Conservation (phyloP, 208 protist genomes). For the Acanthamoeba castellanii region DNA sequence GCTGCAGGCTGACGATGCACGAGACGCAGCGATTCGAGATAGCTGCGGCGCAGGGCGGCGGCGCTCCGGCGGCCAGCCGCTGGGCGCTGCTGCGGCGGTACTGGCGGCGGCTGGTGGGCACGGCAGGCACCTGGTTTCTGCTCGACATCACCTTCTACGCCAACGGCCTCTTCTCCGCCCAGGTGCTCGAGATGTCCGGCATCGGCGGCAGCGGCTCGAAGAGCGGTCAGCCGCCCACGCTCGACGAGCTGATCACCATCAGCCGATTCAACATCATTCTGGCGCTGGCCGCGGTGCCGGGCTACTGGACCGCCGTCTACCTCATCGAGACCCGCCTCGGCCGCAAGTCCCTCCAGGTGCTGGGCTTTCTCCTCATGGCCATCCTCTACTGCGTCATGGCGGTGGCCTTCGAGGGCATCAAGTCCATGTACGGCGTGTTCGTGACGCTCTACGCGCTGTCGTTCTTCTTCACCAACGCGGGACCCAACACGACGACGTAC, state of each 20-base stretch:
- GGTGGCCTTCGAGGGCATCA: slow-evolving; percentile 79
- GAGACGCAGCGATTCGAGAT: slow-evolving; percentile 9
- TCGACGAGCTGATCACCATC: background rate
- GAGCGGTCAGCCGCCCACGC: slow-evolving; percentile 25
- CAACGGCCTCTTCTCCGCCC: slow-evolving; percentile 74
- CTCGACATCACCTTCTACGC: slow-evolving; percentile 90
- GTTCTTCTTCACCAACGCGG: slow-evolving; percentile 89
- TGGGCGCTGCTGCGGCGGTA: slow-evolving; percentile 6
- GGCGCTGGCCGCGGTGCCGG: slow-evolving; percentile 63
- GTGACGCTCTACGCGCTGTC: slow-evolving; percentile 87
- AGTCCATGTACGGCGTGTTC: slow-evolving; percentile 72
- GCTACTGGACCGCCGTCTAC: slow-evolving; percentile 82
- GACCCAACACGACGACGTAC: slow-evolving; percentile 90
- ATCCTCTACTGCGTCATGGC: slow-evolving; percentile 77
- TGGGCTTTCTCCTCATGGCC: slow-evolving; percentile 80
- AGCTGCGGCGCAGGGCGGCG: background rate
- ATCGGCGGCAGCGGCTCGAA: slow-evolving; percentile 47
- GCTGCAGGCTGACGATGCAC: slow-evolving; percentile 16
- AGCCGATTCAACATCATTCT: background rate
- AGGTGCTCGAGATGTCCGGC: background rate
- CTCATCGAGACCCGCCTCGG: slow-evolving; percentile 82
- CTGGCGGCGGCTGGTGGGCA: slow-evolving; percentile 81
- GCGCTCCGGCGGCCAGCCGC: background rate
- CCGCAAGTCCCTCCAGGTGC: slow-evolving; percentile 79
- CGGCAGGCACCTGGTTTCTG: slow-evolving; percentile 88